Evolutionary conservation across 495 filamentous ascomycete species (phyloP).

Genomic region (Neurospora terricola): DNA sequence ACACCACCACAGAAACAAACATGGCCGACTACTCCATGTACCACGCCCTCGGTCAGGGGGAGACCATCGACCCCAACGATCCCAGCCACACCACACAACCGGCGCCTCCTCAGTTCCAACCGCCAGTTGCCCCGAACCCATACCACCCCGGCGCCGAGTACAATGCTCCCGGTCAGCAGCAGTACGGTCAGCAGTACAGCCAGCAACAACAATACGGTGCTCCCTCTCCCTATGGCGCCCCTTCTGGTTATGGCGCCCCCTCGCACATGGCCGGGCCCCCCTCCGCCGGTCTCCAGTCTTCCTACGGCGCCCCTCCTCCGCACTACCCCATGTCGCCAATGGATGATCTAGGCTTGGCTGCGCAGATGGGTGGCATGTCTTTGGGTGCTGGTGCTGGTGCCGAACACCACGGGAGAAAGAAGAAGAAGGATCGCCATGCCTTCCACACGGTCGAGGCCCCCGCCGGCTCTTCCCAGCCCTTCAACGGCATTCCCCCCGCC

Average conservation of each 20-base stretch:
- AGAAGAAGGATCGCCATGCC: conserved; percentile 91
- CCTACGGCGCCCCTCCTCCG: not conserved
- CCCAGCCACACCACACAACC: conserved; percentile 47
- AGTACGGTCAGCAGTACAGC: conserved; percentile 25
- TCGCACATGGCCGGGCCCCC: conserved; percentile 27
- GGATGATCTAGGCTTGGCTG: conserved; percentile 52
- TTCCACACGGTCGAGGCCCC: conserved; percentile 79
- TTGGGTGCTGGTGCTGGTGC: conserved; percentile 48
- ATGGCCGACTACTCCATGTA: conserved; percentile 77
- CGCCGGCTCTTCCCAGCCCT: conserved; percentile 50
- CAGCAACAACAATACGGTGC: conserved; percentile 17
- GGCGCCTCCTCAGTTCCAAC: conserved; percentile 48
- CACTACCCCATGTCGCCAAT: conserved; percentile 3
- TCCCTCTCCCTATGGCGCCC: conserved; percentile 13
- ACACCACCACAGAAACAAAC: not conserved
- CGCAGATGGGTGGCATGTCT: conserved; percentile 80
- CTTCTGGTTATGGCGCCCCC: conserved; percentile 6
- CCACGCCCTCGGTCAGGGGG: conserved; percentile 57
- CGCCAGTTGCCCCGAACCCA: conserved; percentile 35
- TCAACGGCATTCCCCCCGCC: conserved; percentile 54
- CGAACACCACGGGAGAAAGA: conserved; percentile 45
- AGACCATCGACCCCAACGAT: conserved; percentile 51
- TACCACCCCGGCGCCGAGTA: conserved; percentile 54
- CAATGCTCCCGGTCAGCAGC: conserved; percentile 15
- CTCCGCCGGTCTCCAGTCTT: conserved; percentile 12